These are phyloP conservation scores for Teunomyces cretensis DNA, from an alignment of 805 yeast genomes.

Conservation along the genomic window DNA sequence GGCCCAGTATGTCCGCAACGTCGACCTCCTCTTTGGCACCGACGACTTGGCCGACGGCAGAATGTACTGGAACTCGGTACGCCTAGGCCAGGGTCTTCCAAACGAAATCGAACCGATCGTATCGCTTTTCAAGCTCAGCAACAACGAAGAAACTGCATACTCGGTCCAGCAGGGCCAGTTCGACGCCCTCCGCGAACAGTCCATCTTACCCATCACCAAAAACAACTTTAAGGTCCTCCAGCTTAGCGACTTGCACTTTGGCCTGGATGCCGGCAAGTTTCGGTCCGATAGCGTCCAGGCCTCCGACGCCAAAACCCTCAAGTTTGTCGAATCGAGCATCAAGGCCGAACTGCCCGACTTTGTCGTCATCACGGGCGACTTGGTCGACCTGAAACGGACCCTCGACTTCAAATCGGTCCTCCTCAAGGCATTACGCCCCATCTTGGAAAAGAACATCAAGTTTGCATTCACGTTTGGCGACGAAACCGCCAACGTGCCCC, in stretches of 20 bases:
- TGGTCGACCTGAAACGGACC: constrained; percentile 28
- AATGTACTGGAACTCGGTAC: constrained; percentile 16
- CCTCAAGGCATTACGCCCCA: constrained; percentile 33
- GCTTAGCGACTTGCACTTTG: constrained; percentile 40
- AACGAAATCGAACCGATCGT: constrained; percentile 9
- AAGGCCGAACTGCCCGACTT: constrained; percentile 30
- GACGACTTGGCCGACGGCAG: constrained; percentile 31
- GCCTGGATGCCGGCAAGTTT: constrained; percentile 27
- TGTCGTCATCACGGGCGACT: constrained; percentile 42
- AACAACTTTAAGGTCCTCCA: constrained; percentile 35
- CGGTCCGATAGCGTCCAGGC: constrained; percentile 20
- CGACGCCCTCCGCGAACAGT: constrained; percentile 1
- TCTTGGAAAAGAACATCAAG: constrained; percentile 28
- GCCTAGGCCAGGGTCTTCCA: constrained; percentile 3
- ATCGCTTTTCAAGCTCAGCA: constrained; percentile 19
- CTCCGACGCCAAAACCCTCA: constrained; percentile 28
- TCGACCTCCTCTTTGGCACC: constrained; percentile 30
- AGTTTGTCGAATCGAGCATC: constrained; percentile 27
- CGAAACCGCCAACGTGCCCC: constrained; percentile 5
- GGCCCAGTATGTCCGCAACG: constrained; percentile 18
- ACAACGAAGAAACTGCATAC: constrained; percentile 4
- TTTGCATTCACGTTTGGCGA: constrained; percentile 42
- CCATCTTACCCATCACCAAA: not conserved
- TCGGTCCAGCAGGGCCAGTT: not conserved
- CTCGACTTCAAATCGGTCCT: constrained; percentile 29